Percentiles rank a stretch among this genome's conserved stretches.
These are phyloP conservation scores for Hyphodiscus sp. DNA, from an alignment of 2,329 filamentous ascomycete species.

Conservation along the genomic window DNA sequence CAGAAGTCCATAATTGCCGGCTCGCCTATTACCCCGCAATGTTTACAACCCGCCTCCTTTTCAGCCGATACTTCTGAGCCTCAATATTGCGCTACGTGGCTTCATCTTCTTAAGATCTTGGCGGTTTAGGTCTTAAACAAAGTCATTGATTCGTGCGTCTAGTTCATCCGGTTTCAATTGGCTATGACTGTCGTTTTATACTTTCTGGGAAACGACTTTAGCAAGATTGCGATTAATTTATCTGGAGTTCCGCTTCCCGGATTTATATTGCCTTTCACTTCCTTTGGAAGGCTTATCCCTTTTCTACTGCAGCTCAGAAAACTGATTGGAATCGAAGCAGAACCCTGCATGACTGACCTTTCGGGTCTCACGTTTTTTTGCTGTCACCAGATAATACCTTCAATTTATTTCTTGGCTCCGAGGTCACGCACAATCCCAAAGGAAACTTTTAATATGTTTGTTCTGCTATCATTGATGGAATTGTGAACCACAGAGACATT, in stretches of 20 bases:
- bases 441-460: neutral
- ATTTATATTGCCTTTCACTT: neutral
- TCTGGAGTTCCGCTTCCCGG: neutral
- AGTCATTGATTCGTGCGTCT: neutral
- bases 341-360: neutral
- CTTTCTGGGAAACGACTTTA: neutral
- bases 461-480: neutral
- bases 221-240: neutral
- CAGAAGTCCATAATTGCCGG: too few species aligned
- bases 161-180: neutral
- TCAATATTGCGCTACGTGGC: neutral
- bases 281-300: neutral
- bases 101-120: neutral
- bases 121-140: too few species aligned
- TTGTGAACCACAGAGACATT: neutral
- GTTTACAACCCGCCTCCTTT: neutral
- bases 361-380: neutral
- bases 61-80: neutral
- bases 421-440: neutral
- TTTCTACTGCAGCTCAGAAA: neutral
- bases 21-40: neutral
- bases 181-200: neutral
- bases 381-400: neutral
- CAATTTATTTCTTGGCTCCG: neutral
- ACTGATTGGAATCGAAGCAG: neutral